These are phyloP conservation scores for Escovopsis sp. DNA, from an alignment of 2,329 filamentous ascomycete species.

Conservation along the genomic window DNA sequence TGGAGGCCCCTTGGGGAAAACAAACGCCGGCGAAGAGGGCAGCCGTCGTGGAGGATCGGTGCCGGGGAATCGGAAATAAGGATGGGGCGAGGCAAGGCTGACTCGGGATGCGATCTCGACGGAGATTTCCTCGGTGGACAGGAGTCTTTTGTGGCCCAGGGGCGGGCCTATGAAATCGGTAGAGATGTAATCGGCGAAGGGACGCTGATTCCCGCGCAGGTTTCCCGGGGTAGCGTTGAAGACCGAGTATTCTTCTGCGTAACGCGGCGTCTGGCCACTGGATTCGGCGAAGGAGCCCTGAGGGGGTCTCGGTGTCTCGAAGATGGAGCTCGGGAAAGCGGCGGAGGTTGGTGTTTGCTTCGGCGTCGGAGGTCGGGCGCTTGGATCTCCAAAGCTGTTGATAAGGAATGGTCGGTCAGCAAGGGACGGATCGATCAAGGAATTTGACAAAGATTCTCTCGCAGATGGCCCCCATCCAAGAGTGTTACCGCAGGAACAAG, in stretches of 20 bases:
- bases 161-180: constrained; percentile 21
- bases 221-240: constrained; percentile 51
- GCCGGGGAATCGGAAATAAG: constrained; percentile 39
- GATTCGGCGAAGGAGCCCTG: constrained; percentile 33
- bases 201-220: constrained; percentile 30
- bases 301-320: constrained; percentile 40
- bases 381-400: constrained; percentile 47
- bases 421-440: constrained; percentile 19
- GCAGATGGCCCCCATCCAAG: neutral
- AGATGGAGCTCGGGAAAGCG: constrained; percentile 38
- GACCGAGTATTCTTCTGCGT: constrained; percentile 51
- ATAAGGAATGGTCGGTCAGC: constrained; percentile 9
- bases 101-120: constrained; percentile 45
- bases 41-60: constrained; percentile 45
- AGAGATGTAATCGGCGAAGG: constrained; percentile 31
- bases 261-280: constrained; percentile 43
- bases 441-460: neutral
- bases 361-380: constrained; percentile 44
- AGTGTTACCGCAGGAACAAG: neutral
- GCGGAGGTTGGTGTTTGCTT: constrained; percentile 41
- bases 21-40: constrained; percentile 37
- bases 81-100: constrained; percentile 42
- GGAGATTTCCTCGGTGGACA: constrained; percentile 35
- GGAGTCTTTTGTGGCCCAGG: constrained; percentile 31
- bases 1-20: constrained; percentile 16